Conservation (phyloP, 805 yeast species). For the Candida verbasci region DNA sequence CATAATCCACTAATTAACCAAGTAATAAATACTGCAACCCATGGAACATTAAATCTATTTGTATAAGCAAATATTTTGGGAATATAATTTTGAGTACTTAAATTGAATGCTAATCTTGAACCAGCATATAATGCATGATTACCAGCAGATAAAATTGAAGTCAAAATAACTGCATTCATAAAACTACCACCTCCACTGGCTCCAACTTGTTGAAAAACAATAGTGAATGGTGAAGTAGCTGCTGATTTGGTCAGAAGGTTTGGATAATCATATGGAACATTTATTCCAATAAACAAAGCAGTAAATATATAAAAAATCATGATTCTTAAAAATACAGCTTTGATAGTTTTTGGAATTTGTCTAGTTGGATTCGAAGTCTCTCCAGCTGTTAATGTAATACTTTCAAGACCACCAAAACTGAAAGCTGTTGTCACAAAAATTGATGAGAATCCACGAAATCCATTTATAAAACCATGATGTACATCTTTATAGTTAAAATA, state of each 20-base stretch:
- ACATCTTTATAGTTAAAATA: constrained; percentile 46
- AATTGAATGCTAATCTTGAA: constrained; percentile 43
- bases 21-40: constrained; percentile 46
- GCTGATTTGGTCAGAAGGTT: constrained; percentile 22
- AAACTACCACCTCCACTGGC: constrained; percentile 38
- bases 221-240: constrained; percentile 38
- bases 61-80: constrained; percentile 39
- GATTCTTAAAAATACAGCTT: constrained; percentile 29
- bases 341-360: constrained; percentile 27
- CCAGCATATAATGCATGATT: constrained; percentile 53
- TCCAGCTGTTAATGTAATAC: constrained; percentile 30
- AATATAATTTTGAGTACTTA: constrained; percentile 47
- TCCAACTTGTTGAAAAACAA: constrained; percentile 40
- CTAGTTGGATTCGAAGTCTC: constrained; percentile 28
- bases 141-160: constrained; percentile 53
- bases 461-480: constrained; percentile 48
- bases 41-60: constrained; percentile 44
- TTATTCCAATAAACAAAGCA: constrained; percentile 38
- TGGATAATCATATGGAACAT: constrained; percentile 37
- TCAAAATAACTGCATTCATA: constrained; percentile 53
- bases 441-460: constrained; percentile 49
- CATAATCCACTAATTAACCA: constrained; percentile 55
- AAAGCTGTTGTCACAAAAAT: constrained; percentile 50
- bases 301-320: constrained; percentile 33
- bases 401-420: constrained; percentile 48